Evolutionary conservation across 1,139 yeast genomes (phyloP).

Genomic region (Magnusiomyces paraingens): DNA sequence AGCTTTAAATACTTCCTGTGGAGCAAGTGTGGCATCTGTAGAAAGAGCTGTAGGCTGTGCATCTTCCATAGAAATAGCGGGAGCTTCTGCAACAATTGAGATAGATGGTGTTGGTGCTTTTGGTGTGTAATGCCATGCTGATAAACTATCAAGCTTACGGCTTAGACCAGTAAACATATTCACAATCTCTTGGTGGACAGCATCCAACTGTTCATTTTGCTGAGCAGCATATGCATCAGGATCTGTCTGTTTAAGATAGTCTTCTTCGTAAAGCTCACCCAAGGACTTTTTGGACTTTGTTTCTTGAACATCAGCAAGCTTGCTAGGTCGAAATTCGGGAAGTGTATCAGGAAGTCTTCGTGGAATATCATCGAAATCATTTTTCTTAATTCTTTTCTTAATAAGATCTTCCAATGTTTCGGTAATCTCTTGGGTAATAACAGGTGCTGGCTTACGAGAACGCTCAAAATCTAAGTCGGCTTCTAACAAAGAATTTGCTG

Average conservation of each 20-base stretch:
- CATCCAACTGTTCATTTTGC: constrained; percentile 55
- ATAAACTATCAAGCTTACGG: constrained; percentile 75
- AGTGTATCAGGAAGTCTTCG: constrained; percentile 57
- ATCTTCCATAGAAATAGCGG: constrained; percentile 88
- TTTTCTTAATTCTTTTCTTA: constrained; percentile 65
- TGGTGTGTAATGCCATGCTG: constrained; percentile 92
- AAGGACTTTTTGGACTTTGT: constrained; percentile 80
- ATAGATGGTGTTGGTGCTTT: constrained; percentile 77
- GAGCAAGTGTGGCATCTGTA: constrained; percentile 74
- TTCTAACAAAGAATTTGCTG: constrained; percentile 68
- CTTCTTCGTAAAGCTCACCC: constrained; percentile 90
- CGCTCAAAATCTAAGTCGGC: constrained; percentile 64
- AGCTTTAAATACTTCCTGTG: constrained; percentile 83
- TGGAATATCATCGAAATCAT: constrained; percentile 79
- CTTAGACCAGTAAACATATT: constrained; percentile 57
- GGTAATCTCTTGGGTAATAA: constrained; percentile 81
- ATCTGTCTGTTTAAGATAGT: constrained; percentile 47
- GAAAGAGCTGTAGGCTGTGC: constrained; percentile 88
- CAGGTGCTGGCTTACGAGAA: constrained; percentile 81
- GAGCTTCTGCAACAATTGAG: constrained; percentile 72
- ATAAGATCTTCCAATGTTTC: constrained; percentile 85
- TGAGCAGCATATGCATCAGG: constrained; percentile 33
- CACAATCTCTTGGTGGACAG: constrained; percentile 72
- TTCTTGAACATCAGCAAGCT: constrained; percentile 64
- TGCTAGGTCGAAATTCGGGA: constrained; percentile 47